Conservation (phyloP, 305 asterid genomes). For the Fraxinus paxiana region DNA sequence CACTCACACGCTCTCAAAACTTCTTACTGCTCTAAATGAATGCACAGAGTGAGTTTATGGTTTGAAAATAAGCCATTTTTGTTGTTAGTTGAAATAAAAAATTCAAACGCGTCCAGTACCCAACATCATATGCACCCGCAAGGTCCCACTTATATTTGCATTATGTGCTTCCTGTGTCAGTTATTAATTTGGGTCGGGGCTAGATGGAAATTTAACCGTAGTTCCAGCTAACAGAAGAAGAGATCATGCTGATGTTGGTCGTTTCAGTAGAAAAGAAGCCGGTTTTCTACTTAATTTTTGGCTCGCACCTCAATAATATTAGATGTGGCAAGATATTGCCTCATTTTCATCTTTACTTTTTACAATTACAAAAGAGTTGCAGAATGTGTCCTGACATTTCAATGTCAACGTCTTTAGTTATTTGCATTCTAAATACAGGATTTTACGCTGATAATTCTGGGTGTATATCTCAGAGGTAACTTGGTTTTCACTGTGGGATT, state of each 20-base stretch:
- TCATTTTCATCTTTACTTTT: not conserved
- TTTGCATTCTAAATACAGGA: not conserved
- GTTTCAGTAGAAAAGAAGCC: not conserved
- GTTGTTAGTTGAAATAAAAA: conserved; percentile 16
- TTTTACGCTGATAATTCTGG: not conserved
- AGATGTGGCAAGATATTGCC: not conserved
- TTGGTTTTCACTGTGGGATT: not conserved
- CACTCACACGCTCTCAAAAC: conserved; percentile 85
- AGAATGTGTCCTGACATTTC: not conserved
- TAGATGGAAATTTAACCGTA: not conserved
- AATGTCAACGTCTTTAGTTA: not conserved
- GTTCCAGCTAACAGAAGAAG: not conserved
- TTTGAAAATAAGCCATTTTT: not conserved
- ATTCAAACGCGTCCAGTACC: not conserved
- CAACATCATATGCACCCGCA: conserved; percentile 6
- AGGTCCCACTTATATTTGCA: conserved; percentile 5
- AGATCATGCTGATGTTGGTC: not conserved
- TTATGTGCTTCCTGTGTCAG: not conserved
- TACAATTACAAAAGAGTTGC: not conserved
- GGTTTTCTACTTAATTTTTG: not conserved
- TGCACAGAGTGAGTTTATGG: conserved; percentile 80
- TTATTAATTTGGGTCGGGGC: not conserved
- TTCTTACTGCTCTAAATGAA: conserved; percentile 94
- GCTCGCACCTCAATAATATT: not conserved
- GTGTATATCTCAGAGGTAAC: not conserved